Base-by-base conservation (phyloP, 306 rosid genomes). In the Carpinus viminea region DNA sequence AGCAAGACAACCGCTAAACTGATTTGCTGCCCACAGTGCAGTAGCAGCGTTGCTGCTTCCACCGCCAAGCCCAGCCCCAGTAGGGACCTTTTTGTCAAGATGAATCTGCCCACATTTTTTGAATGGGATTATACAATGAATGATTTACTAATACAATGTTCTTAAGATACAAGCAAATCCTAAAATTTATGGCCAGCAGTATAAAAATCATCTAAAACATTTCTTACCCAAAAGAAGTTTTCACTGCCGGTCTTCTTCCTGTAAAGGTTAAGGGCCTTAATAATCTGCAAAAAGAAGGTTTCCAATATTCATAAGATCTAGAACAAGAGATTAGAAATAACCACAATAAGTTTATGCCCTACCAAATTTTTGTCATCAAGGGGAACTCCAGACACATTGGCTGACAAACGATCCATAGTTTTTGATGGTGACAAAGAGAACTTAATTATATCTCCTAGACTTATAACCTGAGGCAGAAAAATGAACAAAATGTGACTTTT, bases 31-130 rank as follows among this genome's bases (percentile, higher is more conserved):
- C 98, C 98, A 95, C 57, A 95, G 79, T 6, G 98, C 98, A 75
- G 98, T 95, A 64, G 98, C 98, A 76, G 98, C 98, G n/a, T n/a
- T n/a, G n/a, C 98, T 91, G 82, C 98, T 95, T 84, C 98, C 98
- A 75, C 98, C 98, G 68, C 98, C 98, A 75, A 95, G 98, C 82
- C 98, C 98, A 4, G 98, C 98, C 73, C 98, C 98, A 24, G 96
- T 92, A 4, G 98, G 98, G 75, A 95, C 98, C 74, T 81, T 89
- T 71, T 95, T 95, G 77, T 92, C 96, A 73, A 95, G 90, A 89
- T 95, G 98, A 87, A 95, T 92, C 98, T 95, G 93, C 74, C 76
- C 73, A 75, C 20, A 81, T 15, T 52, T 66, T 51, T 59, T 64
- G 74, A n/a, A 57, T 7, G 65, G 68, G 45, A n/a, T 38, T 16